These are phyloP conservation scores for Physaria fendleri DNA, from an alignment of 345 rosid species.

Conservation along the genomic window DNA sequence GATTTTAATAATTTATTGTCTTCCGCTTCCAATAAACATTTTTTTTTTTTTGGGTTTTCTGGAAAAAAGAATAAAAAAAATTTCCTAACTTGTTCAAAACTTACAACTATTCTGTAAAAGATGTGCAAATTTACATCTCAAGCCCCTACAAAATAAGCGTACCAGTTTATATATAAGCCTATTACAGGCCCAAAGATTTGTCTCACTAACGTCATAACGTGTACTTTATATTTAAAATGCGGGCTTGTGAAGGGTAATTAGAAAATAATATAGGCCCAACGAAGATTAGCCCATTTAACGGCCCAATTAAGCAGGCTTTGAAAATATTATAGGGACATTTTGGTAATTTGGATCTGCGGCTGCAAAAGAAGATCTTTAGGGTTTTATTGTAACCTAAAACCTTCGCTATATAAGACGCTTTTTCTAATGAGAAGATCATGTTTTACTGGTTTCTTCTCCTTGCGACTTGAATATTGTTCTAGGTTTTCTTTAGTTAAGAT, in stretches of 20 bases:
- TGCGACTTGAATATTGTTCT: not conserved
- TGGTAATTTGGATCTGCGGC: not conserved
- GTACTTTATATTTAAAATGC: too few species aligned
- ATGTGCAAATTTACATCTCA: too few species aligned
- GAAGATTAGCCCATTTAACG: not conserved
- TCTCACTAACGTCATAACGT: not conserved
- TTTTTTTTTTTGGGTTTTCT: too few species aligned
- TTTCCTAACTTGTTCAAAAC: too few species aligned
- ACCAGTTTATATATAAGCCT: too few species aligned
- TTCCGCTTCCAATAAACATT: too few species aligned
- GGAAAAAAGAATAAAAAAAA: too few species aligned
- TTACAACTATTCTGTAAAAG: too few species aligned
- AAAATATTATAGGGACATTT: not conserved
- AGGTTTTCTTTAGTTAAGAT: too few species aligned
- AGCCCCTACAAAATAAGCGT: too few species aligned
- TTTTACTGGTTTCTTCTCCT: not conserved
- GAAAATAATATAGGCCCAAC: not conserved
- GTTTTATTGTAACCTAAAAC: conserved; percentile 9
- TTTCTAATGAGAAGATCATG: not conserved
- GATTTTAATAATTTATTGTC: too few species aligned
- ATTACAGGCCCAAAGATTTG: not conserved
- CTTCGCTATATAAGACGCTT: conserved; percentile 8
- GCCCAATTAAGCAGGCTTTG: not conserved
- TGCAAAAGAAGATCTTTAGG: not conserved
- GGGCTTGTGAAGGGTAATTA: too few species aligned